Conservation (phyloP, 2,329 filamentous ascomycete species). For the Metarhizium sp. region DNA sequence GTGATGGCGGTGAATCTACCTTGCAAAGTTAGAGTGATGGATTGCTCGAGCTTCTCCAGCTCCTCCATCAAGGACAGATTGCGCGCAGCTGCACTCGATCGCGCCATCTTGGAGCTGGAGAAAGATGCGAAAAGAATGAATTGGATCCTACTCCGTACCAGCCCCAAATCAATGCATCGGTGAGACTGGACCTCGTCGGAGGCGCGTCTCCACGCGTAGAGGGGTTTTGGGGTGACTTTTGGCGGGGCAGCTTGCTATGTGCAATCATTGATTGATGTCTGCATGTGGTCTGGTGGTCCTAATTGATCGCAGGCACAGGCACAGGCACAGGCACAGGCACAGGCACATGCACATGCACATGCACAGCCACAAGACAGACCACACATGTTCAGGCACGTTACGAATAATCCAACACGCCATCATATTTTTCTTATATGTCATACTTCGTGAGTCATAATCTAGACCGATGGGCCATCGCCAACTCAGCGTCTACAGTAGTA, state of each 20-base stretch:
- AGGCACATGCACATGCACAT: no score
- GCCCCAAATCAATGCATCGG: not conserved
- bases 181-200: not conserved
- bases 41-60: constrained; percentile 90
- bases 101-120: constrained; percentile 33
- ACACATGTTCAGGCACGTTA: no score
- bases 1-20: constrained; percentile 36
- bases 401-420: not conserved
- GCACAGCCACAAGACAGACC: no score
- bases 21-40: constrained; percentile 91
- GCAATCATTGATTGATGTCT: no score
- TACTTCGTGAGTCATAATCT: not conserved
- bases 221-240: not conserved
- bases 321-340: no score
- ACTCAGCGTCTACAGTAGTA: constrained; percentile 42
- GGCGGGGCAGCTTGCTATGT: no score
- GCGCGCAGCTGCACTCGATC: constrained; percentile 36
- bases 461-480: no score
- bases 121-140: not conserved
- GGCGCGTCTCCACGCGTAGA: constrained; percentile 4
- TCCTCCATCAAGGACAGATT: constrained; percentile 82
- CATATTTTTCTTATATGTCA: not conserved
- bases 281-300: no score
- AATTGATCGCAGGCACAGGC: no score
- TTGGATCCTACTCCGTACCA: not conserved